These are phyloP conservation scores for Exophiala phaeomuriformis DNA, from an alignment of 2,329 filamentous ascomycete genomes.

Conservation along the genomic window DNA sequence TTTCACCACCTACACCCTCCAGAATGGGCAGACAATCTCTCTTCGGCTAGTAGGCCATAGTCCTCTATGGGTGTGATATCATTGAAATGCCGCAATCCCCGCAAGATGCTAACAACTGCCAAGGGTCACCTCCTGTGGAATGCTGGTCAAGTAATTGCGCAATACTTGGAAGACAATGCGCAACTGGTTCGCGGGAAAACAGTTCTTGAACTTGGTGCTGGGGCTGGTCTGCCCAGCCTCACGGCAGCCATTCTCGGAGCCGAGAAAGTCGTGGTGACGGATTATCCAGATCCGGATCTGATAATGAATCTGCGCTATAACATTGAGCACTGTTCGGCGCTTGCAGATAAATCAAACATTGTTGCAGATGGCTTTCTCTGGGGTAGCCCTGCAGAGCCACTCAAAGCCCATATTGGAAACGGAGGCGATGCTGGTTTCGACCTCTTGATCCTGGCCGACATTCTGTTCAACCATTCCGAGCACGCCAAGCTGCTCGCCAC, in stretches of 20 bases:
- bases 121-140: constrained; percentile 87
- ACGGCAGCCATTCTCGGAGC: constrained; percentile 69
- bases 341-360: constrained; percentile 39
- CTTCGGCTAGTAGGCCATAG: constrained; percentile 79
- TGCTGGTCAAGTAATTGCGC: constrained; percentile 67
- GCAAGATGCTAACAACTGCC: constrained; percentile 25
- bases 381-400: constrained; percentile 57
- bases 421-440: constrained; percentile 52
- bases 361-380: constrained; percentile 71
- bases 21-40: constrained; percentile 56
- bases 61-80: constrained; percentile 63
- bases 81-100: not conserved
- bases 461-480: constrained; percentile 86
- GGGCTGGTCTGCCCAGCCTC: constrained; percentile 74
- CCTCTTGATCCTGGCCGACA: constrained; percentile 75
- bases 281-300: constrained; percentile 82
- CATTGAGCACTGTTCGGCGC: constrained; percentile 51
- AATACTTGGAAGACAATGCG: constrained; percentile 66
- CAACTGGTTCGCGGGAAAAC: constrained; percentile 56
- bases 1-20: constrained; percentile 62
- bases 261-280: constrained; percentile 64
- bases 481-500: constrained; percentile 70
- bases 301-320: constrained; percentile 73
- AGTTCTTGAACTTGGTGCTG: constrained; percentile 85
- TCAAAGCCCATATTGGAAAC: constrained; percentile 51